Conservation (phyloP, 495 filamentous ascomycete genomes). For the Penicillium lagena region DNA sequence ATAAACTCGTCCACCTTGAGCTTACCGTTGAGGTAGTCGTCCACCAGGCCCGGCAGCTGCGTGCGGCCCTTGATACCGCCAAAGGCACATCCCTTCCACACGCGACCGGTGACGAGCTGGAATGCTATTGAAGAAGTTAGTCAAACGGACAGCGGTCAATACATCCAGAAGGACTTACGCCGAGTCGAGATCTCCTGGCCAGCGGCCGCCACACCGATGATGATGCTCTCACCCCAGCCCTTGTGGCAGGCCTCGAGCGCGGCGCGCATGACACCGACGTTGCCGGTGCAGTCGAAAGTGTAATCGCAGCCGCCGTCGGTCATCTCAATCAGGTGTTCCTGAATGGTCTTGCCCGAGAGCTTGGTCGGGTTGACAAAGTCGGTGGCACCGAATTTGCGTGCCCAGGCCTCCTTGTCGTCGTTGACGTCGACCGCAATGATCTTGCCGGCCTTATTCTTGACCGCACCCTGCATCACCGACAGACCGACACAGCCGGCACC, state of each 20-base stretch:
- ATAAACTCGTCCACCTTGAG: constrained; percentile 99
- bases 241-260: constrained; percentile 98
- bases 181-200: constrained; percentile 95
- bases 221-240: constrained; percentile 96
- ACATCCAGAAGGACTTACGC: constrained; percentile 55
- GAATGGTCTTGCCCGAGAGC: constrained; percentile 68
- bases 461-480: constrained; percentile 89
- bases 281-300: constrained; percentile 98
- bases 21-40: constrained; percentile 81
- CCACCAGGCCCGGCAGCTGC: constrained; percentile 81
- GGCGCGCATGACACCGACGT: constrained; percentile 91
- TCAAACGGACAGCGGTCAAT: not conserved
- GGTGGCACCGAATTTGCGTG: constrained; percentile 89
- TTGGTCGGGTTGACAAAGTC: constrained; percentile 93
- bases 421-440: constrained; percentile 98
- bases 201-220: constrained; percentile 96
- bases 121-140: constrained; percentile 60
- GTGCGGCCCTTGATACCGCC: constrained; percentile 96
- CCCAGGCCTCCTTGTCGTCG: constrained; percentile 85
- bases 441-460: constrained; percentile 76
- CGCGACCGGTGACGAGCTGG: constrained; percentile 94
- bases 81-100: constrained; percentile 97
- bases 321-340: constrained; percentile 91
- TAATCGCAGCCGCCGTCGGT: constrained; percentile 99
- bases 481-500: constrained; percentile 94